A percentile compares a stretch with the other conserved stretches of the same genome.
phyloP scores from a whole-genome alignment of 75 land plant species.

The Pinus taeda region DNA sequence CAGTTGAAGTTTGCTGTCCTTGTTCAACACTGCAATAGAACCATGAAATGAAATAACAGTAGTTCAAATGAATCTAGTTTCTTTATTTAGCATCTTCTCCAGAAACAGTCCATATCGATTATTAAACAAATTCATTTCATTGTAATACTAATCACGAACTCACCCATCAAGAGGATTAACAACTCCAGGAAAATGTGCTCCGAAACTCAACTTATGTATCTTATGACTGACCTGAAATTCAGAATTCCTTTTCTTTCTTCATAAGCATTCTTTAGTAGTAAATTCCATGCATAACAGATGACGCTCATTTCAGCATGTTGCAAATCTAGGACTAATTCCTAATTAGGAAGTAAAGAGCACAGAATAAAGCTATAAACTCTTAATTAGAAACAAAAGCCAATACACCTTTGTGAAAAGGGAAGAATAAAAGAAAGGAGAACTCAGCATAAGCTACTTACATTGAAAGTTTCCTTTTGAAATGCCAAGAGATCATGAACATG shows the following conservation, averaged over 20 bases:
- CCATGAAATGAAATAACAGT: constrained; percentile 8
- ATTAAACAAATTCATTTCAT: constrained; percentile 3
- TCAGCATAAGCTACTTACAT: constrained; percentile 44
- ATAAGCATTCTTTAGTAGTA: too few species aligned
- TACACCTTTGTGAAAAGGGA: neutral
- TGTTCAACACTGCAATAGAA: constrained; percentile 59
- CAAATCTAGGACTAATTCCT: neutral
- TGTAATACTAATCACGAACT: constrained; percentile 6
- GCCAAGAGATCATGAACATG: constrained; percentile 70
- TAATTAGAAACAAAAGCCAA: neutral
- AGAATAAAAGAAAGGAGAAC: too few species aligned
- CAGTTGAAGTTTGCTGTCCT: constrained; percentile 56
- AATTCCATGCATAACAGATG: too few species aligned
- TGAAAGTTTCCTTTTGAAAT: constrained; percentile 70
- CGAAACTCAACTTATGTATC: constrained; percentile 89
- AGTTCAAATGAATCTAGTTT: neutral
- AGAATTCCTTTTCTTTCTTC: neutral
- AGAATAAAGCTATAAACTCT: neutral
- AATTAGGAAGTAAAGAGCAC: neutral
- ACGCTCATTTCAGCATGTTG: neutral
- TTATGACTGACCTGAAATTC: constrained; percentile 81
- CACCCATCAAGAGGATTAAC: constrained; percentile 97
- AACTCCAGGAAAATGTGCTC: constrained; percentile 89
- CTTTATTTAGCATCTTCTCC: neutral
- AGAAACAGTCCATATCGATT: neutral